Conservation (phyloP, 1,284 basidiomycete genomes). For the Amylostereum areolatum region DNA sequence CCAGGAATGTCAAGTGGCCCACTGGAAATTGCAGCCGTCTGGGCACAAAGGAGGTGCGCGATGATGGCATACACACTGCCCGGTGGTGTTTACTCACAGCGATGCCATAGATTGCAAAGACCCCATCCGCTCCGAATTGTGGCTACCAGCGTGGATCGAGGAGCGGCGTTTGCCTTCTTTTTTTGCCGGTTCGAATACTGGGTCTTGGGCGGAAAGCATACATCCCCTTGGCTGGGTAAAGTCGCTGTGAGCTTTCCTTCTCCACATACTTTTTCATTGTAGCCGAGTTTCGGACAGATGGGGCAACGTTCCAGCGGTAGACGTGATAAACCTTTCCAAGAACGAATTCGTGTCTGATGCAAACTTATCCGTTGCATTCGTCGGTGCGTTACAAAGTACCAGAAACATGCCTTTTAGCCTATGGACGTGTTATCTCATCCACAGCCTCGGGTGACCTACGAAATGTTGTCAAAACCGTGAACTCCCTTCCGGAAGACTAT, state of each 20-base stretch:
- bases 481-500: slow-evolving; percentile 29
- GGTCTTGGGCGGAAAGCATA: too few relatives aligned
- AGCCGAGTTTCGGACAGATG: slow-evolving; percentile 19
- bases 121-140: slow-evolving; percentile 15
- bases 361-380: slow-evolving; percentile 19
- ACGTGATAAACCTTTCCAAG: slow-evolving; percentile 21
- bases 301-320: slow-evolving; percentile 27
- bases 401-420: background rate
- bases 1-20: slow-evolving; percentile 20
- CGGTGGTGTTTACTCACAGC: too few relatives aligned
- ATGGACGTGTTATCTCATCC: slow-evolving; percentile 3
- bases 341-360: slow-evolving; percentile 18
- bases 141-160: slow-evolving; percentile 22
- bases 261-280: background rate
- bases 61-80: too few relatives aligned
- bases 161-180: slow-evolving; percentile 19
- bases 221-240: slow-evolving; percentile 7
- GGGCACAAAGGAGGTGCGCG: too few relatives aligned
- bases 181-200: too few relatives aligned
- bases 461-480: slow-evolving; percentile 29
- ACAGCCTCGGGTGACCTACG: slow-evolving; percentile 39
- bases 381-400: slow-evolving; percentile 4
- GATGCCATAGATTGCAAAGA: slow-evolving; percentile 20
- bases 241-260: slow-evolving; percentile 12
- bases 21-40: slow-evolving; percentile 18